phyloP scores from a whole-genome alignment of 2,329 filamentous ascomycete species.

The Boeremia exigua region DNA sequence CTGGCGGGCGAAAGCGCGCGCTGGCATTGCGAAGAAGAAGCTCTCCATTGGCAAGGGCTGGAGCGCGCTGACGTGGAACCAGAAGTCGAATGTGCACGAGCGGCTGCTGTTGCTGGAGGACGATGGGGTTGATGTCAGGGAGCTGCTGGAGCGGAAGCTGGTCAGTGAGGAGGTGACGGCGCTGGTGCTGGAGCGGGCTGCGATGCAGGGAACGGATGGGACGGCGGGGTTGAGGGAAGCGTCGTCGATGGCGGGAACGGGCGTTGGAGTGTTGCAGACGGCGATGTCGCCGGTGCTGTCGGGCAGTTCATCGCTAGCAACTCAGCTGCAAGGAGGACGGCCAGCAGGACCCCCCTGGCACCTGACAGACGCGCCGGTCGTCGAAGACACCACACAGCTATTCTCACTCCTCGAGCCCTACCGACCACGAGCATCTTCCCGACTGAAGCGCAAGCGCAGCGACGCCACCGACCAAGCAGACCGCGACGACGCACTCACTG shows the following conservation, averaged over 20 bases:
- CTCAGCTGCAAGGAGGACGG: neutral
- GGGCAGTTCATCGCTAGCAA: neutral
- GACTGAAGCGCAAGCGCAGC: slow-evolving; percentile 5
- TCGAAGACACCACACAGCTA: neutral
- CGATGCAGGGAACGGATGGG: neutral
- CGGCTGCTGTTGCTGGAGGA: slow-evolving; percentile 5
- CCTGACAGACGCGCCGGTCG: neutral
- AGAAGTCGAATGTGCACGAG: slow-evolving; percentile 10
- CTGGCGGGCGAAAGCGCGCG: slow-evolving; percentile 3
- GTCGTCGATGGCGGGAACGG: neutral
- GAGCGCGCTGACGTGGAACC: slow-evolving; percentile 12
- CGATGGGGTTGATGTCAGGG: neutral
- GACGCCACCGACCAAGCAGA: no score
- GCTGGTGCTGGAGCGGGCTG: neutral
- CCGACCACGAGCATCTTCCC: neutral
- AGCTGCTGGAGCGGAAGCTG: neutral
- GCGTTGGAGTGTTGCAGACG: neutral
- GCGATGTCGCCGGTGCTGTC: neutral
- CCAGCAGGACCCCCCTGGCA: neutral
- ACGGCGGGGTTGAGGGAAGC: neutral
- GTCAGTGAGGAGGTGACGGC: neutral
- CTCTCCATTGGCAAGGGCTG: slow-evolving; percentile 4
- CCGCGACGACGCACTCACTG: no score
- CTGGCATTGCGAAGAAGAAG: slow-evolving; percentile 1
- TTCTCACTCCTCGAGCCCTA: neutral